Base-by-base conservation (phyloP, 257 asterid genomes). In the Ligustrum vulgare region DNA sequence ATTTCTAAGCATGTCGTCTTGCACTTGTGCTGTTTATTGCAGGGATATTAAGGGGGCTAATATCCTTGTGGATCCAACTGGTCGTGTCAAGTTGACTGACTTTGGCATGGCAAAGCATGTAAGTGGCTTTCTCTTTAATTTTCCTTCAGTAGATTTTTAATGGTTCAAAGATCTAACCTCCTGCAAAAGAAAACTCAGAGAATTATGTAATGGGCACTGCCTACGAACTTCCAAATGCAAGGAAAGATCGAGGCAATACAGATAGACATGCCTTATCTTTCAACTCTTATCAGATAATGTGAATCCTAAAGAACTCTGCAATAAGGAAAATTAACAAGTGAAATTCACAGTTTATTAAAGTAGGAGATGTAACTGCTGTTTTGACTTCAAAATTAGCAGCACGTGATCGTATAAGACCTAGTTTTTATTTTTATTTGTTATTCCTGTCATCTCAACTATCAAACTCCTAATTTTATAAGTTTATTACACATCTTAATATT, bases 31-130 rank as follows among this genome's bases (percentile, higher is more conserved):
- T 39, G 45, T 72, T 73, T 71, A 25, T 84, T 67, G 67, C 89
- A 95, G 99, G 89, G 99, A 95, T 86, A 91, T 95, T 78, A 95
- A 95, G 90, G 98, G 98, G 75, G 98, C 97, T 79, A 94, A 94
- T 79, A 92, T 94, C 78, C 98, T 94, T 43, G 98, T 94, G 87
- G 98, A 94, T 75, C 97, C 98, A 60, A 90, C 86, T 78, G 97
- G 98, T 69, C 97, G 96, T 75, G 93, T 94, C 62, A 94, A 94
- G 86, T 80, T 94, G 86, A 97, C 97, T 25, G 97, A 94, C 84
- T 94, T 94, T 82, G 98, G 98, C 77, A 91, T 92, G 98, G 98
- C 99, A 79, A 95, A 95, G 78, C 99, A 95, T 86, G 99, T 95
- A 89, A 89, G 97, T 35, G 64, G 49, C 51, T 32, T 51, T 77